Conservation (phyloP, 2,329 filamentous ascomycete genomes). For the Sclerotinia borealis region DNA sequence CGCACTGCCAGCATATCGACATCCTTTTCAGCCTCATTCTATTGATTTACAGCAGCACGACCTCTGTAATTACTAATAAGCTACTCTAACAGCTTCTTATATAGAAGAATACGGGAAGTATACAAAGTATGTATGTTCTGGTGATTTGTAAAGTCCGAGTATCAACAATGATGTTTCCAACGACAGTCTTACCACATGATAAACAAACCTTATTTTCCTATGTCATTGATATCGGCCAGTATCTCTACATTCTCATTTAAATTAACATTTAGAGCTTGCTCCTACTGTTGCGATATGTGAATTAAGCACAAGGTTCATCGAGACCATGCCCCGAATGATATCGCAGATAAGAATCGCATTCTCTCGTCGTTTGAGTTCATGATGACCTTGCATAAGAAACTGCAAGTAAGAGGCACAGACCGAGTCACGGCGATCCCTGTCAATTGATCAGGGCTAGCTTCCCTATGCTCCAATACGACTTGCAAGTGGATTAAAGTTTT, state of each 20-base stretch:
- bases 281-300: neutral
- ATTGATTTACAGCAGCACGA: neutral
- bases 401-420: neutral
- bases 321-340: neutral
- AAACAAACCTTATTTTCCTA: neutral
- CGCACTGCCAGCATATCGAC: constrained; percentile 18
- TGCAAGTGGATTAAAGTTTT: too few species aligned
- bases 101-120: too few species aligned
- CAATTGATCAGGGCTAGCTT: too few species aligned
- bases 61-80: constrained; percentile 17
- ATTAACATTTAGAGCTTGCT: neutral
- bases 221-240: neutral
- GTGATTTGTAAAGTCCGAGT: too few species aligned
- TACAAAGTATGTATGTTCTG: too few species aligned
- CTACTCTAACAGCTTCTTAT: constrained; percentile 18
- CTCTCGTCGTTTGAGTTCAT: neutral
- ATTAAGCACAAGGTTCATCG: neutral
- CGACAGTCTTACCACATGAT: neutral
- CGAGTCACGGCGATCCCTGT: too few species aligned
- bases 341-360: neutral
- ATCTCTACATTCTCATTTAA: neutral
- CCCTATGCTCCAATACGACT: neutral
- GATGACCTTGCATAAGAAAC: neutral
- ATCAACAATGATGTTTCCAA: too few species aligned
- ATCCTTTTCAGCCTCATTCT: neutral